Evolutionary conservation across 1,284 basidiomycete genomes (phyloP).

Genomic region (Cryptococcus floricola): DNA sequence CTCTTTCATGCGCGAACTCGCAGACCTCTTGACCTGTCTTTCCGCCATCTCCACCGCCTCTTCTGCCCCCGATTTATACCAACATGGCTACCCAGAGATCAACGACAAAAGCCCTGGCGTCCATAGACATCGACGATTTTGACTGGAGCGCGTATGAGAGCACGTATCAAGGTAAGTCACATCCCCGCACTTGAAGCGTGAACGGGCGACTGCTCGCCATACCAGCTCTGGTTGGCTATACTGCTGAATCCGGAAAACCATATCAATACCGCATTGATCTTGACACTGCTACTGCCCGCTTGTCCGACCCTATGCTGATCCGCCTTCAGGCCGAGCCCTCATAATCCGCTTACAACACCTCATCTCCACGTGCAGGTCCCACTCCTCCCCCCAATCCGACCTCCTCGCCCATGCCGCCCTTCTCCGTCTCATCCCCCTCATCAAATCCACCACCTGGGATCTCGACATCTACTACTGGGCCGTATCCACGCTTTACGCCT

Average conservation of each 20-base stretch:
- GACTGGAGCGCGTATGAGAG: conserved; percentile 35
- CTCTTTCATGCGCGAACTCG: too few relatives aligned
- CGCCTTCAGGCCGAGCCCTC: conserved; percentile 34
- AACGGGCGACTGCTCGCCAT: too few relatives aligned
- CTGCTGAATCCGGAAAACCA: too few relatives aligned
- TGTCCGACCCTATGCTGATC: background rate
- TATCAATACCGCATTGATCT: too few relatives aligned
- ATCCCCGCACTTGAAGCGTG: background rate
- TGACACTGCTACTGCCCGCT: background rate
- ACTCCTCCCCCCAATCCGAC: conserved; percentile 8
- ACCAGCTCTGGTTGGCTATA: too few relatives aligned
- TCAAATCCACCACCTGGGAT: conserved; percentile 32
- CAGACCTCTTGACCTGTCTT: too few relatives aligned
- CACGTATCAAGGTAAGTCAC: conserved; percentile 37
- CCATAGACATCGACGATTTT: conserved; percentile 11
- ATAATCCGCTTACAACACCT: conserved; percentile 38
- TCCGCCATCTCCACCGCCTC: too few relatives aligned
- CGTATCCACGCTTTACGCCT: conserved; percentile 9
- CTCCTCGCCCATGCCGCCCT: conserved; percentile 30
- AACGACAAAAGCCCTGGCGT: background rate
- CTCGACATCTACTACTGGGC: conserved; percentile 14
- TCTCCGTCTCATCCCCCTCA: conserved; percentile 23
- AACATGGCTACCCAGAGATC: background rate
- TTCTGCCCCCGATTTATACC: too few relatives aligned
- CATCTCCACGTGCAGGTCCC: conserved; percentile 15